Evolutionary conservation across 2,329 filamentous ascomycete species (phyloP).

Genomic region (Daldinia eschscholtzii): DNA sequence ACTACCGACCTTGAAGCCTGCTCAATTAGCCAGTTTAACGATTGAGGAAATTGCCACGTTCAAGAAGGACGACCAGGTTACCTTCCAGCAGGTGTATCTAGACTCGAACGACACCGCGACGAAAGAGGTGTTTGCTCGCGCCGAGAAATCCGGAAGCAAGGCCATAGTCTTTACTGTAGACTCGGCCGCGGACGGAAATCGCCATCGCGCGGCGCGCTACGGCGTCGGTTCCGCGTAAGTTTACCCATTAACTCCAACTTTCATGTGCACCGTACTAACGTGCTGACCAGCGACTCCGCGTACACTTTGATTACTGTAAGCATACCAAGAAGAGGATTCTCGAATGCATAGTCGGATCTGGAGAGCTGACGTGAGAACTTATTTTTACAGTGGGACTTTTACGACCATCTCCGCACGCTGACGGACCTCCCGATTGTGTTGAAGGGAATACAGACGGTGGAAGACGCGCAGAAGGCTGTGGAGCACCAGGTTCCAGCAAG

Average conservation of each 20-base stretch:
- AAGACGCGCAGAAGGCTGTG: constrained; percentile 51
- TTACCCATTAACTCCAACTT: background rate
- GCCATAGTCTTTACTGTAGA: constrained; percentile 50
- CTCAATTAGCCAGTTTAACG: constrained; percentile 44
- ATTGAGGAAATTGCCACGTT: constrained; percentile 47
- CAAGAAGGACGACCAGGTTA: constrained; percentile 45
- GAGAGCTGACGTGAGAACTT: constrained; percentile 14
- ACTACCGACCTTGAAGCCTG: constrained; percentile 28
- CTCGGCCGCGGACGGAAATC: constrained; percentile 44
- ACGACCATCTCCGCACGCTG: constrained; percentile 43
- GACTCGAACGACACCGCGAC: constrained; percentile 47
- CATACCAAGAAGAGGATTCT: background rate
- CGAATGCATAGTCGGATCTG: background rate
- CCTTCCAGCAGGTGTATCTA: constrained; percentile 50
- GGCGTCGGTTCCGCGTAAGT: constrained; percentile 44
- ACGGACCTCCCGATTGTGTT: constrained; percentile 50
- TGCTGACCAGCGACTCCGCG: constrained; percentile 32
- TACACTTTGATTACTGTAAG: constrained; percentile 42
- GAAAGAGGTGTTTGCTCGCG: constrained; percentile 40
- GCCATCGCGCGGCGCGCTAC: constrained; percentile 46
- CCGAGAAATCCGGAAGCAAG: constrained; percentile 40
- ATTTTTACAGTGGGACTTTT: constrained; percentile 47
- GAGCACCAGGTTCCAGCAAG: constrained; percentile 48
- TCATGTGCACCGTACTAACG: constrained; percentile 14
- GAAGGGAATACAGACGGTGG: constrained; percentile 54